Evolutionary conservation across 495 filamentous ascomycete species (phyloP).

Genomic region (Tuber umbilicatum): DNA sequence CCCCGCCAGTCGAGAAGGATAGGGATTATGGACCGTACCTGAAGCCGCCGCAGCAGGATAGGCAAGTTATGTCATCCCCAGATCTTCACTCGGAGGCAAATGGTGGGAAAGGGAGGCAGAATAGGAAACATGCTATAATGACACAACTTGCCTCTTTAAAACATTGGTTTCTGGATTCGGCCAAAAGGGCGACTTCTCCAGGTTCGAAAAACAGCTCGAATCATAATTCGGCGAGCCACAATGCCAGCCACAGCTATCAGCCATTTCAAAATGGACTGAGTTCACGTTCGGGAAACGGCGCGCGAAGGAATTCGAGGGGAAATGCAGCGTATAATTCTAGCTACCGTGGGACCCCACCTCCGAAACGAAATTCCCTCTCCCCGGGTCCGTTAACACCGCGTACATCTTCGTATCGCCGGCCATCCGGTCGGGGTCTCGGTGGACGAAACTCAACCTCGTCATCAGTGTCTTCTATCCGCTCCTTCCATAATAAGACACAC

Average conservation of each 20-base stretch:
- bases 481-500: conserved; percentile 85
- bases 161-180: conserved; percentile 73
- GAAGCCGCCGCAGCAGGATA: conserved; percentile 40
- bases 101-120: conserved; percentile 58
- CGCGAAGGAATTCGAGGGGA: conserved; percentile 36
- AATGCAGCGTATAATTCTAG: conserved; percentile 25
- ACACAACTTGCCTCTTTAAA: conserved; percentile 80
- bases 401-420: conserved; percentile 64
- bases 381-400: conserved; percentile 83
- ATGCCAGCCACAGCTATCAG: conserved; percentile 38
- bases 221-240: conserved; percentile 48
- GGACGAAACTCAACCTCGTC: conserved; percentile 95
- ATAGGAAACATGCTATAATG: conserved; percentile 64
- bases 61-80: conserved; percentile 42
- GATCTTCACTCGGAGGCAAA: conserved; percentile 61
- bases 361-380: conserved; percentile 76
- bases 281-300: conserved; percentile 44
- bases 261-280: conserved; percentile 34
- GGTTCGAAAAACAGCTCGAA: conserved; percentile 52
- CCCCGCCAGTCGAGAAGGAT: conserved; percentile 41
- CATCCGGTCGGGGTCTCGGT: conserved; percentile 64
- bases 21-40: conserved; percentile 42
- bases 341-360: conserved; percentile 45
- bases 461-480: conserved; percentile 85
- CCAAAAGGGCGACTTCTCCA: conserved; percentile 67